Evolutionary conservation across 2,329 filamentous ascomycete species (phyloP), one percentile per base, ranked within the genome.

Genomic region (Didymella glomerata): DNA sequence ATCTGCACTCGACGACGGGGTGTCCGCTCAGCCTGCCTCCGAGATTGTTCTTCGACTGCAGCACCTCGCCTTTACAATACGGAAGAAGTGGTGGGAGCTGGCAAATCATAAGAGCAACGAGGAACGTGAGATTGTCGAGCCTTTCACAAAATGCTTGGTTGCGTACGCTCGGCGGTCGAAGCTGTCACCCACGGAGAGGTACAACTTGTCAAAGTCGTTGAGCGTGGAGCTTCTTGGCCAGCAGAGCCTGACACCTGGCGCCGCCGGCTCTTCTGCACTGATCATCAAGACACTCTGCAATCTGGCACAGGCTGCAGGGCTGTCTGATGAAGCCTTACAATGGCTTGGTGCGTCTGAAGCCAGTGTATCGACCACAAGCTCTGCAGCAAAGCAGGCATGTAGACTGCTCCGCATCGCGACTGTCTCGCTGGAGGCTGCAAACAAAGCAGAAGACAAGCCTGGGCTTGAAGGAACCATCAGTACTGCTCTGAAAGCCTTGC

Each of bases 61-160:
- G 66, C 78, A 82, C 1, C 74, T 90, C 1, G 89, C 87, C 10
- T 81, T 93, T 38, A 81, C 82, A 24, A 79, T 84, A 8, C 84
- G 89, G 28, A 75, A 88, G n/a, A 78, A 80, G 41, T 91, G 87
- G 84, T 92, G 90, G 89, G 80, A 76, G 41, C 68, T 91, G 57
- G 84, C 84, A 7, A 81, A 82, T 1, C 88, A 91, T 66, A 74
- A 83, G 58, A 84, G 84, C 1, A 83, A 89, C 57, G 71, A 84
- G 4, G 84, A 87, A 34, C 87, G 86, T 56, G 89, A 92, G 14
- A 75, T 93, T 7, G 69, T 89, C n/a, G 80, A 85, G 1, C 89
- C 90, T 0, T 84, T 91, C 48, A 82, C 84, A 0, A 85, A 85
- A 50, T 92, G 87, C 63, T 67, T 90, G 18, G 79, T 82, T 10